phyloP scores from a whole-genome alignment of 768 basidiomycete species.

The Kwoniella mangroviensis region DNA sequence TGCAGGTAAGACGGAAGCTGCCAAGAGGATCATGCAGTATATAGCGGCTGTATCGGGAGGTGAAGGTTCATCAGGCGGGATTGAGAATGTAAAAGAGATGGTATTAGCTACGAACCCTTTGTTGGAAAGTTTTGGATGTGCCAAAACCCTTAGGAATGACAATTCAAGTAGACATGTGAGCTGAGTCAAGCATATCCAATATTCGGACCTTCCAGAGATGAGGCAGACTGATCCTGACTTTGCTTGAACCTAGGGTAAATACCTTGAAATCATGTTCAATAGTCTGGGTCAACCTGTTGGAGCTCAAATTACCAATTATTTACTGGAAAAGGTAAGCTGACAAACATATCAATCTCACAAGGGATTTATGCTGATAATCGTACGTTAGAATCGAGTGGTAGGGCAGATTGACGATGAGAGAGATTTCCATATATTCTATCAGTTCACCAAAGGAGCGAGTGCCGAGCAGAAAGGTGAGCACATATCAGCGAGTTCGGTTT shows the following conservation, averaged over 20 bases:
- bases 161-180: slow-evolving; percentile 97
- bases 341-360: neutral
- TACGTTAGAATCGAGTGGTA: slow-evolving; percentile 66
- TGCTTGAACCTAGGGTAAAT: slow-evolving; percentile 75
- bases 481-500: too few species aligned
- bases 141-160: slow-evolving; percentile 97
- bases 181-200: too few species aligned
- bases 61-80: slow-evolving; percentile 71
- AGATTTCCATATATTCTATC: slow-evolving; percentile 99
- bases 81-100: slow-evolving; percentile 99
- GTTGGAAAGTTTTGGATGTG: slow-evolving; percentile 97
- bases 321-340: slow-evolving; percentile 86
- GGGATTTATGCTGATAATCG: slow-evolving; percentile 15
- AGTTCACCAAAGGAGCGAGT: slow-evolving; percentile 94
- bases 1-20: slow-evolving; percentile 98
- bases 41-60: slow-evolving; percentile 87
- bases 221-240: neutral
- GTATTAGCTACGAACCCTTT: slow-evolving; percentile 97
- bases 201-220: too few species aligned
- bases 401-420: slow-evolving; percentile 95
- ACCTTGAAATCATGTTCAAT: slow-evolving; percentile 99
- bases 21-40: slow-evolving; percentile 99
- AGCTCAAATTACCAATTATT: slow-evolving; percentile 97
- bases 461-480: slow-evolving; percentile 80
- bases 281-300: slow-evolving; percentile 88